phyloP scores from a whole-genome alignment of 768 basidiomycete genomes.

The Mycena alexandri region DNA sequence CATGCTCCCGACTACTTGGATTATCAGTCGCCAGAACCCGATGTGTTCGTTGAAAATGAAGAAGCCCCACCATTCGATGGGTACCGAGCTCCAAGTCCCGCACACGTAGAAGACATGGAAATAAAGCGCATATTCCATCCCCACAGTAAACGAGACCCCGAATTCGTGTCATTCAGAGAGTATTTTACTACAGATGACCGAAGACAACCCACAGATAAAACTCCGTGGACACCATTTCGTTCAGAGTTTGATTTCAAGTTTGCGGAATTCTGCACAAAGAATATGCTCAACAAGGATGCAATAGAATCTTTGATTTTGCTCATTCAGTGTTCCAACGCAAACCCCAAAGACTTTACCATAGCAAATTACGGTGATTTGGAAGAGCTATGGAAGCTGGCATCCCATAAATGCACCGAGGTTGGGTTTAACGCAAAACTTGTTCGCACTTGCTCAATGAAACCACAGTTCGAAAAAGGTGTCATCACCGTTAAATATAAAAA shows the following conservation, averaged over 20 bases:
- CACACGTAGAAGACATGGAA: neutral
- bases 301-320: constrained; percentile 10
- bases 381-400: constrained; percentile 16
- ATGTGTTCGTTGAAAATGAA: constrained; percentile 12
- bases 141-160: constrained; percentile 8
- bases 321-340: neutral
- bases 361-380: constrained; percentile 27
- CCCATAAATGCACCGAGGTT: constrained; percentile 19
- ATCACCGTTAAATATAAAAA: constrained; percentile 38
- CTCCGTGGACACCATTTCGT: constrained; percentile 18
- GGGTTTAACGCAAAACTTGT: neutral
- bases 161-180: neutral
- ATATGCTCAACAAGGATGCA: constrained; percentile 3
- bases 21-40: too few species aligned
- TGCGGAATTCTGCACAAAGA: constrained; percentile 6
- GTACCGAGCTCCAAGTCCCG: neutral
- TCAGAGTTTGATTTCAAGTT: constrained; percentile 19
- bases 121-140: constrained; percentile 28
- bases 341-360: constrained; percentile 2
- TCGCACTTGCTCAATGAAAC: neutral
- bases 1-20: too few species aligned
- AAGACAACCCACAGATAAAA: neutral
- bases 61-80: neutral
- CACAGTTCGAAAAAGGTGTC: constrained; percentile 4
- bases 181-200: neutral